phyloP scores from a whole-genome alignment of 306 rosid genomes.

The Erythrophleum fordii region DNA sequence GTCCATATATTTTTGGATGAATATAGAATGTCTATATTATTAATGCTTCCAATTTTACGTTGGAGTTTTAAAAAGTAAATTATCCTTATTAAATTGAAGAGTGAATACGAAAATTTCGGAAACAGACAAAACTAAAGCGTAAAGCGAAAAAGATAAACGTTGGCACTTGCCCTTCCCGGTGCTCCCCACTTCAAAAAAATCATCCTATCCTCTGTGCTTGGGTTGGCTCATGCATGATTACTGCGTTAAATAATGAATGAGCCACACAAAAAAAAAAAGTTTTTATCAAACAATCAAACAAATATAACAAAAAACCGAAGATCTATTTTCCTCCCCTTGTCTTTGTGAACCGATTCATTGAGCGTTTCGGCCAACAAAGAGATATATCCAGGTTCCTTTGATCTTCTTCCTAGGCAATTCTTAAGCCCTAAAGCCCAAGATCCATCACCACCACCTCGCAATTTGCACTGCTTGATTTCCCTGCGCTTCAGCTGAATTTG shows the following conservation, averaged over 20 bases:
- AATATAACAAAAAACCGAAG: constrained; percentile 3
- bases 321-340: neutral
- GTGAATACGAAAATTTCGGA: neutral
- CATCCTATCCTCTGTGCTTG: neutral
- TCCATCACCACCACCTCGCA: neutral
- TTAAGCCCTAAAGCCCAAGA: constrained; percentile 2
- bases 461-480: neutral
- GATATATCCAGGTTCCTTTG: neutral
- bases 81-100: neutral
- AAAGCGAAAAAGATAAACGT: constrained; percentile 28
- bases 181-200: constrained; percentile 1
- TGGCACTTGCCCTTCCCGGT: constrained; percentile 28
- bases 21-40: too few relatives aligned
- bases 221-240: neutral
- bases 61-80: neutral
- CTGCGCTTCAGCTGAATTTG: neutral
- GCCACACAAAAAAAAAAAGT: neutral
- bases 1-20: too few relatives aligned
- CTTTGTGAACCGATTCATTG: neutral
- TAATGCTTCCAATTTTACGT: too few relatives aligned
- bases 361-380: neutral
- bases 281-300: neutral
- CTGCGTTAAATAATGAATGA: neutral
- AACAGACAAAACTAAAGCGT: constrained; percentile 8
- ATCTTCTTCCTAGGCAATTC: constrained; percentile 19